Evolutionary conservation across 2,329 filamentous ascomycete species (phyloP), one percentile per base, ranked within the genome.

Genomic region (Xylariales sp.): DNA sequence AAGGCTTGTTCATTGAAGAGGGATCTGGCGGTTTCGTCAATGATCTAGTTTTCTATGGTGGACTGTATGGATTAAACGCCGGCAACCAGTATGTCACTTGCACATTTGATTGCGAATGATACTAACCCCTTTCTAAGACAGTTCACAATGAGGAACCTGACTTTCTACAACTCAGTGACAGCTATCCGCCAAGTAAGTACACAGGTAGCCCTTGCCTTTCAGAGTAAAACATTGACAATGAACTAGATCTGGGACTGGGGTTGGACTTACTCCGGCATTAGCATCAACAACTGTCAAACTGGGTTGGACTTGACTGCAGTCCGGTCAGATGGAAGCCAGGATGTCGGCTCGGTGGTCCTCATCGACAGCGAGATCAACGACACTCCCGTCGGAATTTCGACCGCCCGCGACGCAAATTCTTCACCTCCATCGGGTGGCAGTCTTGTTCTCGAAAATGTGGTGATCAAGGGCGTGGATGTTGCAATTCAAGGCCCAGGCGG

Each of bases 341-440:
- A 75, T 10, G 84, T 90, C 19, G 86, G 86, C 27, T 91, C 86
- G 0, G 77, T 90, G 18, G 71, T 87, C 25, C 63, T 94, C 22
- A 68, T 90, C 33, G 88, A 94, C 66, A 87, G 82, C 63, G 74
- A 72, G 41, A 80, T 93, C 46, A 73, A 65, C 45, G 77, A 82
- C 58, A 86, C 84, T 1, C 71, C 73, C 1, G 74, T 79, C 5
- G 88, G 82, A 38, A 74, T 94, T 51, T 74, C 80, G 40, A 85
- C 84, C 11, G 79, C 82, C 0, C 58, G 69, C 7, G 56, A 51
- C 8, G 51, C 58, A 7, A 52, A 46, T 7, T 61, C 61, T 3
- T 52, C 49, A 18, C 58, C 60, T 3, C 61, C 62, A 3, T 61
- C 68, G 1, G 61, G 63, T 3, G 72, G 68, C 28, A 68, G 63